phyloP scores from a whole-genome alignment of 805 yeast genomes.

The Hyphopichia homilentoma region DNA sequence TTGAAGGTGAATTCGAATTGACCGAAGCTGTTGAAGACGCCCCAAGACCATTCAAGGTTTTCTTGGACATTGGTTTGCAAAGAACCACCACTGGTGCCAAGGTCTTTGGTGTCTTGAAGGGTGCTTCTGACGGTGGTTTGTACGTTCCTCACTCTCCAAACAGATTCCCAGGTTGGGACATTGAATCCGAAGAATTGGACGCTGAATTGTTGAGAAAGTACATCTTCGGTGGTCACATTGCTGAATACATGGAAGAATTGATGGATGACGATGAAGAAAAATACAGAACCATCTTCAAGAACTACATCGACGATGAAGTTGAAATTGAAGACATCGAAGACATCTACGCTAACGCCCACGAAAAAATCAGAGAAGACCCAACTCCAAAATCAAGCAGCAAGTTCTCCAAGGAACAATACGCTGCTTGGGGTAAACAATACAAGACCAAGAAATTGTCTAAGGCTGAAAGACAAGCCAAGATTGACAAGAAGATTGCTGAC shows the following conservation, averaged over 20 bases:
- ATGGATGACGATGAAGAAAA: constrained; percentile 99
- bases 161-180: constrained; percentile 99
- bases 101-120: constrained; percentile 98
- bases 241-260: constrained; percentile 99
- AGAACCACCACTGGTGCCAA: constrained; percentile 99
- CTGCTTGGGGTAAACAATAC: constrained; percentile 94
- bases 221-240: constrained; percentile 99
- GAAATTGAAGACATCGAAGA: constrained; percentile 98
- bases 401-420: constrained; percentile 97
- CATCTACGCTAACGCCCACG: constrained; percentile 91
- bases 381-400: constrained; percentile 82
- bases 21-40: constrained; percentile 99
- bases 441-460: constrained; percentile 81
- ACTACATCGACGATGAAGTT: constrained; percentile 93
- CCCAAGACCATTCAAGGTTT: constrained; percentile 99
- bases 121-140: constrained; percentile 99
- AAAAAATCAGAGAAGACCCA: constrained; percentile 95
- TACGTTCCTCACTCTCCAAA: constrained; percentile 98
- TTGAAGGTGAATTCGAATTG: constrained; percentile 97
- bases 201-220: constrained; percentile 96
- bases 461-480: constrained; percentile 85
- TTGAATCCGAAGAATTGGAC: constrained; percentile 96
- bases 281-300: constrained; percentile 92
- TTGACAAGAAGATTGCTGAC: constrained; percentile 92
- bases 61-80: constrained; percentile 98